These are phyloP conservation scores for Hygrophoropsis aurantiaca DNA, from an alignment of 768 basidiomycete genomes.

Conservation along the genomic window DNA sequence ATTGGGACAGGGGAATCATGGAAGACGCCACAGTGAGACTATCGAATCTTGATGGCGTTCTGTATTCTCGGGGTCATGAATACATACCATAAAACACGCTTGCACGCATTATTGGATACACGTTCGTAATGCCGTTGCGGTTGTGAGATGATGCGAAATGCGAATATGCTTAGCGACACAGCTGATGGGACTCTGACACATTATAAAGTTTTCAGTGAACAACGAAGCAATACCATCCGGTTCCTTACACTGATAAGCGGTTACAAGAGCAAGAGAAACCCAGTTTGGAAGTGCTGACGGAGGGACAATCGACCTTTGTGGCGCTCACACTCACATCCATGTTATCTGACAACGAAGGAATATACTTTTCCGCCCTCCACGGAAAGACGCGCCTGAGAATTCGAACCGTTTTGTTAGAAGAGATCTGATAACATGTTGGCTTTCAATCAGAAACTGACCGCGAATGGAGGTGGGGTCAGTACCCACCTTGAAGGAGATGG, in stretches of 20 bases:
- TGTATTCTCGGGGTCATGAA: too few relatives aligned
- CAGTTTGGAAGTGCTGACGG: neutral
- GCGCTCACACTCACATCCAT: neutral
- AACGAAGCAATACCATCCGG: neutral
- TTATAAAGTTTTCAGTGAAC: too few relatives aligned
- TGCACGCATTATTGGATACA: too few relatives aligned
- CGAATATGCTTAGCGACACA: too few relatives aligned
- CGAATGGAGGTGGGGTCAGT: neutral
- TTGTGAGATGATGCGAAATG: too few relatives aligned
- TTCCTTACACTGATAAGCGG: neutral
- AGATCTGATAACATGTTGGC: neutral
- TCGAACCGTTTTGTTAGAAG: neutral
- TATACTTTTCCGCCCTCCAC: constrained; percentile 5
- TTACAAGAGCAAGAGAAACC: neutral
- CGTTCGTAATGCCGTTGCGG: too few relatives aligned
- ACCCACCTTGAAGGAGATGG: neutral
- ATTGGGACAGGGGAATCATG: too few relatives aligned
- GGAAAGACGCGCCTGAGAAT: constrained; percentile 6
- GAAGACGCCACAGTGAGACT: too few relatives aligned
- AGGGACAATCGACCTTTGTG: neutral
- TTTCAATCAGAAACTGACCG: neutral
- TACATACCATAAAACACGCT: too few relatives aligned
- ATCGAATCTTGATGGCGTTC: too few relatives aligned
- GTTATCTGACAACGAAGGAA: neutral
- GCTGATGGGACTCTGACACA: too few relatives aligned